Evolutionary conservation across 768 basidiomycete species (phyloP).

Genomic region (Collybia sp.): DNA sequence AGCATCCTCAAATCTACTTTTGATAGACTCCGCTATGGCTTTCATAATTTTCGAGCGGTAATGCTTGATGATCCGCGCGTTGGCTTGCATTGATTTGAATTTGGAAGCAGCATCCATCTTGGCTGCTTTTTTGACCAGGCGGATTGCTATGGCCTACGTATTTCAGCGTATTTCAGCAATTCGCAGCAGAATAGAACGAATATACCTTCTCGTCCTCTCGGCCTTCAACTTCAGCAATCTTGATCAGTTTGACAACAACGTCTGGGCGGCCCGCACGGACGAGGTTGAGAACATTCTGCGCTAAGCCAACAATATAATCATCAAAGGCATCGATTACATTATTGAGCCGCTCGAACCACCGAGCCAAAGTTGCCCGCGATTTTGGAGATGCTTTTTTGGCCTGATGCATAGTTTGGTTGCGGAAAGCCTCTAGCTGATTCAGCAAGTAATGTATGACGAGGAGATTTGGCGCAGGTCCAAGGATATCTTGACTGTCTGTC

Average conservation of each 20-base stretch:
- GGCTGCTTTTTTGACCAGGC: conserved; percentile 90
- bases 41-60: conserved; percentile 89
- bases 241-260: conserved; percentile 89
- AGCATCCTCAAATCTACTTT: conserved; percentile 62
- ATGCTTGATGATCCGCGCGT: conserved; percentile 90
- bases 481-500: conserved; percentile 68
- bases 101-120: conserved; percentile 91
- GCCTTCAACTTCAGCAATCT: conserved; percentile 92
- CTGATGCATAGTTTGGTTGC: conserved; percentile 92
- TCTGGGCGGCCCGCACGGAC: conserved; percentile 74
- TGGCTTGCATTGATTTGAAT: conserved; percentile 90
- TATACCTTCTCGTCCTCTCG: conserved; percentile 90
- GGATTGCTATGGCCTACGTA: conserved; percentile 82
- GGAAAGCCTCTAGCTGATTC: conserved; percentile 88
- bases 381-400: conserved; percentile 77
- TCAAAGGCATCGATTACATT: conserved; percentile 81
- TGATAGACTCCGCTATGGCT: conserved; percentile 74
- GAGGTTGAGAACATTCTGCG: conserved; percentile 72
- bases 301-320: conserved; percentile 73
- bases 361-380: conserved; percentile 62
- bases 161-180: too few species aligned
- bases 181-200: neutral
- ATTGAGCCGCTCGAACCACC: conserved; percentile 85
- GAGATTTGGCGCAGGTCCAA: conserved; percentile 85
- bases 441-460: conserved; percentile 89